Percentiles rank a stretch among this genome's conserved stretches.
These are phyloP conservation scores for Chlorociboria aeruginascens DNA, from an alignment of 495 filamentous ascomycete genomes.

Conservation along the genomic window DNA sequence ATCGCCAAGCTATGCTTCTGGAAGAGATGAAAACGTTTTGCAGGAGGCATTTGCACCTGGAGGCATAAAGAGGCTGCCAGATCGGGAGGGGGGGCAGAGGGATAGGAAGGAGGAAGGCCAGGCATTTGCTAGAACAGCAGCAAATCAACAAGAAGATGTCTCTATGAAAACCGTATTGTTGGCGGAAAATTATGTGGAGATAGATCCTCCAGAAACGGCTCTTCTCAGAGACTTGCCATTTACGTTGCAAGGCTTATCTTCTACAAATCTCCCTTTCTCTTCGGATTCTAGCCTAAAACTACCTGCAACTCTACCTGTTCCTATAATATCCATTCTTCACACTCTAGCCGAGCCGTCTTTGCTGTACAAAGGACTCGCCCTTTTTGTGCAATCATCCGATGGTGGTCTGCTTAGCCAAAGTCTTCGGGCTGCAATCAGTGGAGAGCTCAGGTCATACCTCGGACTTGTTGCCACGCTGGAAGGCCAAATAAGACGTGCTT, in stretches of 20 bases:
- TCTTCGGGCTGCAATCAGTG: slow-evolving; percentile 75
- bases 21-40: slow-evolving; percentile 29
- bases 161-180: slow-evolving; percentile 38
- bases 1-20: slow-evolving; percentile 16
- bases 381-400: slow-evolving; percentile 61
- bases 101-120: slow-evolving; percentile 18
- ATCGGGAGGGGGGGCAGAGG: slow-evolving; percentile 11
- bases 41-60: slow-evolving; percentile 43
- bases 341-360: slow-evolving; percentile 87
- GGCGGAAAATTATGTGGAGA: slow-evolving; percentile 36
- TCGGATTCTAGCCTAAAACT: slow-evolving; percentile 54
- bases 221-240: slow-evolving; percentile 86
- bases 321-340: slow-evolving; percentile 78
- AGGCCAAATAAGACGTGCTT: slow-evolving; percentile 77
- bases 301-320: slow-evolving; percentile 66
- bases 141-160: slow-evolving; percentile 25
- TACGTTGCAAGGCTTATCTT: slow-evolving; percentile 87
- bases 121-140: slow-evolving; percentile 12
- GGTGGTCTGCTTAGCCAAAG: slow-evolving; percentile 77
- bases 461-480: slow-evolving; percentile 89
- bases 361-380: slow-evolving; percentile 65
- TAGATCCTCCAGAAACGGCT: slow-evolving; percentile 51
- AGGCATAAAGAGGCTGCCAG: slow-evolving; percentile 27
- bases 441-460: slow-evolving; percentile 81
- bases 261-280: slow-evolving; percentile 66